Percentiles rank a stretch among this genome's conserved stretches.
Evolutionary conservation across 805 yeast genomes (phyloP).

Genomic region (Candida loeiensis): DNA sequence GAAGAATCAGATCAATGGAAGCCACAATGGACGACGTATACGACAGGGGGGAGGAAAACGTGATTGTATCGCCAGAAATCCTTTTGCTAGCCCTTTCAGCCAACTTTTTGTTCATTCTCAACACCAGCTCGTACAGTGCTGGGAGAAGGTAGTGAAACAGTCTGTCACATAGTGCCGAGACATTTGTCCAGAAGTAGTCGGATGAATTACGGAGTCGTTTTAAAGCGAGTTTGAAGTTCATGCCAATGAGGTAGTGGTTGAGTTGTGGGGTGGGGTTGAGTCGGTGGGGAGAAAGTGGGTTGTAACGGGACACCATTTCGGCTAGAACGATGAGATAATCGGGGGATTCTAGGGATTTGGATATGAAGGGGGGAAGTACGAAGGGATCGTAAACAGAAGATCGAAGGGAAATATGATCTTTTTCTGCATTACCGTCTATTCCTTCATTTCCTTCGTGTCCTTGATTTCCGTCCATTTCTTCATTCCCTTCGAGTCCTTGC

Average conservation of each 20-base stretch:
- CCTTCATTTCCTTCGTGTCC: too few relatives aligned
- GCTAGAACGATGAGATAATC: not conserved
- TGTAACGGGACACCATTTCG: not conserved
- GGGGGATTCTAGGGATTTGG: not conserved
- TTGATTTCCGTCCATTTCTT: not conserved
- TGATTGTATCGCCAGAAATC: not conserved
- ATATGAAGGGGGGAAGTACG: too few relatives aligned
- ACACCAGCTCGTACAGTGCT: not conserved
- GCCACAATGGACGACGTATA: not conserved
- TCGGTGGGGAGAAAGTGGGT: not conserved
- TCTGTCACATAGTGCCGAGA: not conserved
- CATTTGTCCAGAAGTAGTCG: not conserved
- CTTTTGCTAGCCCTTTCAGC: too few relatives aligned
- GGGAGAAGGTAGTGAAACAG: constrained; percentile 1
- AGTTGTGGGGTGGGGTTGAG: not conserved
- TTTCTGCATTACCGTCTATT: too few relatives aligned
- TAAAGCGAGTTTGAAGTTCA: not conserved
- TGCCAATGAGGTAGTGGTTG: not conserved
- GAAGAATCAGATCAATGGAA: not conserved
- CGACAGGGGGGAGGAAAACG: not conserved
- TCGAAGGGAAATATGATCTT: too few relatives aligned
- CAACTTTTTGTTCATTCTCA: not conserved
- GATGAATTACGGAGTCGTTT: not conserved
- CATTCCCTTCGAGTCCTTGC: not conserved
- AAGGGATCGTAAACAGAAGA: too few relatives aligned